Conservation (phyloP, 148 eudicot species). For the Polygonum maritimum region DNA sequence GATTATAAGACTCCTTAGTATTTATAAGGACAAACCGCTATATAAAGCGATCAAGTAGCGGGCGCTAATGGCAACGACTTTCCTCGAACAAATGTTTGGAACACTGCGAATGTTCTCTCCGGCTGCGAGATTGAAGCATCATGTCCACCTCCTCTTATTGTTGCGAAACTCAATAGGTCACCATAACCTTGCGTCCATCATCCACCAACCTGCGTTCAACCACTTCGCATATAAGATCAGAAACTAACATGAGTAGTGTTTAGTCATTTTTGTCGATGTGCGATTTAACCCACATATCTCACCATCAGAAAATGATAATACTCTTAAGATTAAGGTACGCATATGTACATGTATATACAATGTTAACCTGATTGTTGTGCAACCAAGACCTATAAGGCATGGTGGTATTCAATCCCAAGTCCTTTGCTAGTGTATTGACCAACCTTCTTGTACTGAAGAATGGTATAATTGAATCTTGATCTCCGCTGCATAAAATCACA, state of each 20-base stretch:
- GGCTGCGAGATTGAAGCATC: slow-evolving; percentile 36
- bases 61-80: slow-evolving; percentile 6
- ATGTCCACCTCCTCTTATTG: slow-evolving; percentile 39
- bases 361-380: slow-evolving; percentile 44
- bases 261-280: too few species aligned
- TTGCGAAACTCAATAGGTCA: slow-evolving; percentile 25
- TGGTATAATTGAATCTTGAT: slow-evolving; percentile 62
- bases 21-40: too few species aligned
- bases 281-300: too few species aligned
- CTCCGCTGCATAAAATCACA: slow-evolving; percentile 22
- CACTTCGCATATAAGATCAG: too few species aligned
- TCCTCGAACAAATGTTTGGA: slow-evolving; percentile 26
- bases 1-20: too few species aligned
- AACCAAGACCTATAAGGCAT: slow-evolving; percentile 56
- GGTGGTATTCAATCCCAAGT: slow-evolving; percentile 39
- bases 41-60: neutral
- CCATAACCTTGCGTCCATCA: slow-evolving; percentile 38
- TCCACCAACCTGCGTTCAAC: slow-evolving; percentile 27
- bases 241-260: too few species aligned
- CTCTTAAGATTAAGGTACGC: too few species aligned
- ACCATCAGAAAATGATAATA: too few species aligned
- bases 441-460: slow-evolving; percentile 36
- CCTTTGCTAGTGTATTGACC: slow-evolving; percentile 38
- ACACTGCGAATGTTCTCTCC: slow-evolving; percentile 29
- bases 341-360: neutral